Conservation (phyloP, 2,329 filamentous ascomycete species). For the Macroventuria anomochaeta region DNA sequence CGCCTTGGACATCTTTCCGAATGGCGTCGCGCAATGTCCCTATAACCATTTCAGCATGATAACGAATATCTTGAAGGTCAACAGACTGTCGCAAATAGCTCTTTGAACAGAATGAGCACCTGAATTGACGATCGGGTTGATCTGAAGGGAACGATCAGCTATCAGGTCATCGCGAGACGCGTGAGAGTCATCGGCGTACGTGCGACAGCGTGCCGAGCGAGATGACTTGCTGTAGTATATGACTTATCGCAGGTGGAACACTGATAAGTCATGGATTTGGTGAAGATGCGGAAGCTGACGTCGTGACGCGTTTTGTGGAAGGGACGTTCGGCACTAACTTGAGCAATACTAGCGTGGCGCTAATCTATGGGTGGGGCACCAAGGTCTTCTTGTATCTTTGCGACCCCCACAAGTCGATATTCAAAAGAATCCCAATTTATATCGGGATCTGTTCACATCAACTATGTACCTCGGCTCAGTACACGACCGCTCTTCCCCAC, state of each 20-base stretch:
- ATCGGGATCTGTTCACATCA: too few species aligned
- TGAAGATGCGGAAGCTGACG: background rate
- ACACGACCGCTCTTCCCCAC: background rate
- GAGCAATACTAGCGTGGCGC: background rate
- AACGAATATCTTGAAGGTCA: background rate
- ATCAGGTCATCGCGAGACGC: background rate
- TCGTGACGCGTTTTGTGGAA: background rate
- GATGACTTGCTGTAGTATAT: constrained; percentile 5
- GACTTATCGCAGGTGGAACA: background rate
- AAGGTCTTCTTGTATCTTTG: too few species aligned
- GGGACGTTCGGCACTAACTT: background rate
- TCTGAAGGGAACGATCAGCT: background rate
- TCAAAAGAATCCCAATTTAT: too few species aligned
- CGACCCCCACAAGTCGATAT: too few species aligned
- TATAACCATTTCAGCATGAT: background rate
- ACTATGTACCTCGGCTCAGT: background rate
- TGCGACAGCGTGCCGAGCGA: background rate
- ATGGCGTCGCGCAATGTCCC: constrained; percentile 8
- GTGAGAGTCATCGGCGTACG: background rate
- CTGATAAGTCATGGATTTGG: background rate
- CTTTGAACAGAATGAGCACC: constrained; percentile 1
- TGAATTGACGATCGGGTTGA: background rate
- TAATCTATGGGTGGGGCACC: too few species aligned
- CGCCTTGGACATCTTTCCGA: constrained; percentile 2
- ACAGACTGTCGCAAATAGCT: constrained; percentile 1